A percentile compares a stretch with the other conserved stretches of the same genome.
Evolutionary conservation across 2,329 filamentous ascomycete species (phyloP).

Genomic region (Trichoderma atrobrunneum): DNA sequence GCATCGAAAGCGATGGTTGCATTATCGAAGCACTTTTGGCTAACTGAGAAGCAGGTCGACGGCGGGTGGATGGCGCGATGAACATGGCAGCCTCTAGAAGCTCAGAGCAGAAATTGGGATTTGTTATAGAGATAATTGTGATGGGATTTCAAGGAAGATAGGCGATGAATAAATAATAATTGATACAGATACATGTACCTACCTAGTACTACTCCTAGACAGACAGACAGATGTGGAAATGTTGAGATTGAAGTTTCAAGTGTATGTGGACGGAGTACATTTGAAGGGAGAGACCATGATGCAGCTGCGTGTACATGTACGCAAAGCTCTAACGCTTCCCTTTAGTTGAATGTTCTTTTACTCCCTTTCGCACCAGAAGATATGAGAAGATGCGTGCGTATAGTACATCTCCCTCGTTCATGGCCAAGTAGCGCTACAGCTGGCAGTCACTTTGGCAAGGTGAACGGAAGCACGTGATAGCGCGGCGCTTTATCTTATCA

Average conservation of each 20-base stretch:
- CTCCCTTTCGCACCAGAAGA: background rate
- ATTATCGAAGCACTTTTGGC: background rate
- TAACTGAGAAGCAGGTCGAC: background rate
- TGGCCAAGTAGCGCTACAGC: background rate
- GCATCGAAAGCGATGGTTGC: background rate
- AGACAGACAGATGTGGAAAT: background rate
- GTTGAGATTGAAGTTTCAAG: background rate
- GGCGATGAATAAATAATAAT: background rate
- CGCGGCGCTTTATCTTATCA: background rate
- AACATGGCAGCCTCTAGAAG: background rate
- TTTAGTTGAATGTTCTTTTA: background rate
- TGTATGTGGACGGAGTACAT: background rate
- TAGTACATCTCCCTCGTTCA: background rate
- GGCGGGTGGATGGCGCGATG: background rate
- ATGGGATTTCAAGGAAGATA: background rate
- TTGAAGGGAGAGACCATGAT: background rate
- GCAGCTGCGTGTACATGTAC: background rate
- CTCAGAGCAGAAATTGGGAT: background rate
- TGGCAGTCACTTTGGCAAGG: background rate
- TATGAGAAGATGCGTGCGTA: background rate
- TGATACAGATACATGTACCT: background rate
- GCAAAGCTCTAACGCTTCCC: background rate
- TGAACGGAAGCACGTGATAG: background rate
- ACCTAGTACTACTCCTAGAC: background rate
- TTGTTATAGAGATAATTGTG: background rate